These are phyloP conservation scores for Amaranthus cruentus DNA, from an alignment of 148 eudicot genomes.

Conservation along the genomic window DNA sequence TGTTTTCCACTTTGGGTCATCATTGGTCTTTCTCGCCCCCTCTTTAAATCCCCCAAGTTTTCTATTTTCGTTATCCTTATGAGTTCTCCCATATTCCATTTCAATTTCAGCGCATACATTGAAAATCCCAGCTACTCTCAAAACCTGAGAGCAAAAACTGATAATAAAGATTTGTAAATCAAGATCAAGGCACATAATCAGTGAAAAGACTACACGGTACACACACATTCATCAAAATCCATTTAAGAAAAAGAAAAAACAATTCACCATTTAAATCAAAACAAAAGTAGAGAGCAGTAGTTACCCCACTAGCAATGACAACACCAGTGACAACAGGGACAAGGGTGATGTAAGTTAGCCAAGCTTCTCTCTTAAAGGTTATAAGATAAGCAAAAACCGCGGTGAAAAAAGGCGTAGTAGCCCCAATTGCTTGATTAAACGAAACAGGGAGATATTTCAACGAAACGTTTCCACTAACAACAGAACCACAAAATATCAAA, in stretches of 20 bases:
- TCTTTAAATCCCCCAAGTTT: too few species aligned
- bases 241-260: background rate
- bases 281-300: background rate
- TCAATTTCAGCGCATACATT: too few species aligned
- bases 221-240: background rate
- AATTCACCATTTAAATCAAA: too few species aligned
- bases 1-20: too few species aligned
- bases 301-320: conserved; percentile 90
- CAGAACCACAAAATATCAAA: conserved; percentile 68
- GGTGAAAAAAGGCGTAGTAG: conserved; percentile 87
- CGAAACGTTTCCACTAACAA: conserved; percentile 73
- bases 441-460: conserved; percentile 72
- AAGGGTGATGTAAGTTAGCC: conserved; percentile 72
- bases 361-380: conserved; percentile 81
- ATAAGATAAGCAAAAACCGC: conserved; percentile 86
- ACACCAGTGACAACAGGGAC: conserved; percentile 90
- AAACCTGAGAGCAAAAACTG: too few species aligned
- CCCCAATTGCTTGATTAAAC: conserved; percentile 89
- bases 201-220: too few species aligned
- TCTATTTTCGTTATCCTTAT: too few species aligned
- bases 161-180: too few species aligned
- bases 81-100: too few species aligned
- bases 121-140: too few species aligned
- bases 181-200: too few species aligned
- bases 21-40: too few species aligned